These are phyloP conservation scores for Tubosaeta brunneosetosa DNA, from an alignment of 768 basidiomycete species.

Conservation along the genomic window DNA sequence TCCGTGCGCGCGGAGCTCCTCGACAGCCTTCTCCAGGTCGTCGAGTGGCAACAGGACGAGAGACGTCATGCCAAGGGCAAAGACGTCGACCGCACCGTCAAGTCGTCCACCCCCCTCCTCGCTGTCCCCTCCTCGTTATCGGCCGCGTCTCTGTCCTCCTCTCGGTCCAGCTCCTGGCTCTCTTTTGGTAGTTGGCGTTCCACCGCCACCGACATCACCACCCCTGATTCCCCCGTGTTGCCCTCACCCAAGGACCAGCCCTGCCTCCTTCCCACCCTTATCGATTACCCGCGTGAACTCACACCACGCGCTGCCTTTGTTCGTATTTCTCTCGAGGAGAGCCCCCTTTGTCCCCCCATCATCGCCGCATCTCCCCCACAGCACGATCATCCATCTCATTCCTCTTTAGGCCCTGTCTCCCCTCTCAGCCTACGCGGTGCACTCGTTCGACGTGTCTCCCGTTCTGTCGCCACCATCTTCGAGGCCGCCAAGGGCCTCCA, in stretches of 20 bases:
- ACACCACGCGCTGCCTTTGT: slow-evolving; percentile 33
- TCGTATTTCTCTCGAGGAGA: slow-evolving; percentile 34
- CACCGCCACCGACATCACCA: slow-evolving; percentile 31
- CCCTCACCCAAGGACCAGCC: slow-evolving; percentile 25
- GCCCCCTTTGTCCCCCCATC: slow-evolving; percentile 30
- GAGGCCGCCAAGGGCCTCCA: slow-evolving; percentile 55
- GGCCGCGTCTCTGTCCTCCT: slow-evolving; percentile 23
- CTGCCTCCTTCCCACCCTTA: slow-evolving; percentile 28
- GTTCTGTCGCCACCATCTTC: slow-evolving; percentile 40
- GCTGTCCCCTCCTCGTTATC: slow-evolving; percentile 3
- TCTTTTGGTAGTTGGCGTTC: slow-evolving; percentile 41
- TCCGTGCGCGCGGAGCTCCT: slow-evolving; percentile 36
- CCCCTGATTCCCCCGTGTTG: slow-evolving; percentile 31
- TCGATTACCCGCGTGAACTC: slow-evolving; percentile 31
- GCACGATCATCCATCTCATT: slow-evolving; percentile 18
- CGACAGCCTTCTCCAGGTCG: slow-evolving; percentile 40
- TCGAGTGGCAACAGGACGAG: slow-evolving; percentile 40
- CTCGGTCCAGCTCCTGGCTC: slow-evolving; percentile 40
- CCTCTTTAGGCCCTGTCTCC: not conserved
- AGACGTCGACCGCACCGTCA: slow-evolving; percentile 32
- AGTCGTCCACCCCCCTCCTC: slow-evolving; percentile 15
- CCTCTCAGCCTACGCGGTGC: slow-evolving; percentile 7
- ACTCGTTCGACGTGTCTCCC: slow-evolving; percentile 28
- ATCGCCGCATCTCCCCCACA: slow-evolving; percentile 7
- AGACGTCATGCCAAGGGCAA: slow-evolving; percentile 37